phyloP scores from a whole-genome alignment of 176 grass and related monocot species.

The Chloris gayana region DNA sequence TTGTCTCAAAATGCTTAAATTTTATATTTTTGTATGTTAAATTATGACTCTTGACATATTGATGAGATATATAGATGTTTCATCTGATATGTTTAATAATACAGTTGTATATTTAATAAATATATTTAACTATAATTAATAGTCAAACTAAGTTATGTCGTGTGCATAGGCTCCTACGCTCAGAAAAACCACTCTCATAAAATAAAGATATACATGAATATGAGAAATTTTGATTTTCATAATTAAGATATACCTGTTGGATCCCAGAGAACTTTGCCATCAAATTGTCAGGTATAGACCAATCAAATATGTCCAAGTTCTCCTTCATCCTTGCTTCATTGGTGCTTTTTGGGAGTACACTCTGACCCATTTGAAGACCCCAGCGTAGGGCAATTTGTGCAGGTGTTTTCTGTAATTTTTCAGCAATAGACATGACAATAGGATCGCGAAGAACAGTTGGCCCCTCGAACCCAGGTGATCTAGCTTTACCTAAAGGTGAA shows the following conservation, averaged over 20 bases:
- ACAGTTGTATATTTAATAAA: too few relatives aligned
- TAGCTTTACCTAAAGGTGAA: conserved; percentile 54
- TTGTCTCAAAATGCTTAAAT: too few relatives aligned
- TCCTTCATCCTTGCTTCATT: conserved; percentile 53
- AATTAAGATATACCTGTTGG: conserved; percentile 35
- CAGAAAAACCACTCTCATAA: not conserved
- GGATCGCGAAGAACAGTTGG: conserved; percentile 43
- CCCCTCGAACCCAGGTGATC: conserved; percentile 30
- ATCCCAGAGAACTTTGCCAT: conserved; percentile 48
- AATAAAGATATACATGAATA: not conserved
- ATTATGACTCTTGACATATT: too few relatives aligned
- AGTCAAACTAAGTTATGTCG: too few relatives aligned
- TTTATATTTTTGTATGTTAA: too few relatives aligned
- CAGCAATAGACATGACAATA: conserved; percentile 43
- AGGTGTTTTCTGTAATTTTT: conserved; percentile 56
- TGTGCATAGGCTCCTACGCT: too few relatives aligned
- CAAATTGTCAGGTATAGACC: conserved; percentile 58
- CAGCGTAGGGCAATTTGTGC: conserved; percentile 59
- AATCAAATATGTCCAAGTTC: conserved; percentile 53
- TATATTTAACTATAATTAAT: too few relatives aligned
- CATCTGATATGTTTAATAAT: too few relatives aligned
- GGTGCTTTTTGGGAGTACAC: conserved; percentile 55
- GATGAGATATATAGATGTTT: too few relatives aligned
- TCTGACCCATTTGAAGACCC: conserved; percentile 60
- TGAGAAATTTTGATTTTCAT: not conserved